These are phyloP conservation scores for Phyllosticta citribraziliensis DNA, from an alignment of 2,329 filamentous ascomycete species.

Conservation along the genomic window DNA sequence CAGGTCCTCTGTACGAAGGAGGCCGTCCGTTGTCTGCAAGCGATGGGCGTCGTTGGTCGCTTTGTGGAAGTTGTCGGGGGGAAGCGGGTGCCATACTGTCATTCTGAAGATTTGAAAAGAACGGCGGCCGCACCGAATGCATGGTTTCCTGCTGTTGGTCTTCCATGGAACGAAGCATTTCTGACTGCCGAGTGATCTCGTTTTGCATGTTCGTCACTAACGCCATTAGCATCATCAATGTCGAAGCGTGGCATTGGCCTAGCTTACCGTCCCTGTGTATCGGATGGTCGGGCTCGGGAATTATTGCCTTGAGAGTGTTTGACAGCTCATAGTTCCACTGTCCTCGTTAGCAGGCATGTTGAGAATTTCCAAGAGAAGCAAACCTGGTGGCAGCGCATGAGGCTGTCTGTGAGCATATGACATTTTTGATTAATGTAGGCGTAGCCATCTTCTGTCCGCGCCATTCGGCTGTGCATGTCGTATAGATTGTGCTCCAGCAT, in stretches of 20 bases:
- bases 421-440: conserved; percentile 72
- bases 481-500: conserved; percentile 73
- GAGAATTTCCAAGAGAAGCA: conserved; percentile 14
- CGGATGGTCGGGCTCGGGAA: conserved; percentile 65
- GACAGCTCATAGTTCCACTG: conserved; percentile 83
- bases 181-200: conserved; percentile 53
- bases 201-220: conserved; percentile 49
- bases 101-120: conserved; percentile 32
- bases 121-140: conserved; percentile 45
- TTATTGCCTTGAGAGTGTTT: conserved; percentile 60
- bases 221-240: conserved; percentile 10
- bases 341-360: conserved; percentile 6
- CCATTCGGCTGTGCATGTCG: conserved; percentile 65
- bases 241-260: neutral
- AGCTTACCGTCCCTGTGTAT: conserved; percentile 72
- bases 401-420: conserved; percentile 69
- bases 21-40: conserved; percentile 51
- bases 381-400: conserved; percentile 62
- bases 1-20: conserved; percentile 43
- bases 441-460: conserved; percentile 74
- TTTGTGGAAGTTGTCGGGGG: conserved; percentile 75
- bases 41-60: conserved; percentile 67
- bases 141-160: conserved; percentile 54
- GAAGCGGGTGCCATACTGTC: conserved; percentile 63
- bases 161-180: conserved; percentile 46